Conservation (phyloP, 192 early-diverging fungal species). For the Backusella luteola region DNA sequence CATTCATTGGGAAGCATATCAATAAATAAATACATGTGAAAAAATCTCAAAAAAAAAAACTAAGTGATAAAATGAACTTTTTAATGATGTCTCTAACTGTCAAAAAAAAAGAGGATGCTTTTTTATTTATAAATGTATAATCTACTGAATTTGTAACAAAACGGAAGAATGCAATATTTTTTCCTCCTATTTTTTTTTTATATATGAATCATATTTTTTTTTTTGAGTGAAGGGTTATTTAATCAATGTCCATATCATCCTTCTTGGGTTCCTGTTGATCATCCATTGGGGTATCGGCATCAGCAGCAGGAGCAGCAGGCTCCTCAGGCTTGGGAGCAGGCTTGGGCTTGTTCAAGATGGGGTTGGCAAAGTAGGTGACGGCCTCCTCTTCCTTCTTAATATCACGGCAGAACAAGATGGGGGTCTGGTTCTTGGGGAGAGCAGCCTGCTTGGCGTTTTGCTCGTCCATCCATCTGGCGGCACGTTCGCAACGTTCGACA, state of each 20-base stretch:
- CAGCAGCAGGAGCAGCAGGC: conserved; percentile 41
- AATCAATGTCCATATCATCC: conserved; percentile 70
- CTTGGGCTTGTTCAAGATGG: conserved; percentile 90
- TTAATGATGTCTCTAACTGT: not conserved
- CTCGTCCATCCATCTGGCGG: conserved; percentile 87
- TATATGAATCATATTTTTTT: not conserved
- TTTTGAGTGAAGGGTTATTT: conserved; percentile 14
- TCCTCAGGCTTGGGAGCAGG: conserved; percentile 70
- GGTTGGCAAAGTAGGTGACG: conserved; percentile 67
- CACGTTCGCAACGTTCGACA: conserved; percentile 69
- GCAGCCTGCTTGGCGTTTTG: conserved; percentile 72
- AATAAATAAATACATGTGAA: not conserved
- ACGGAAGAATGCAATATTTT: not conserved
- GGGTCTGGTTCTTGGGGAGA: conserved; percentile 72
- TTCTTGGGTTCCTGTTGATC: conserved; percentile 32
- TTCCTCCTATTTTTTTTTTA: not conserved
- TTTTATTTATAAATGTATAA: conserved; percentile 11
- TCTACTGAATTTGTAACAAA: conserved; percentile 11
- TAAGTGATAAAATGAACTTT: not conserved
- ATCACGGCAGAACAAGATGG: conserved; percentile 64
- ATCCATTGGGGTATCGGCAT: conserved; percentile 42
- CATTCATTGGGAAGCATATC: not conserved
- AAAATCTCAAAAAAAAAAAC: not conserved
- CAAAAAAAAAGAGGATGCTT: not conserved
- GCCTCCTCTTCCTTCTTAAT: conserved; percentile 76